phyloP scores from a whole-genome alignment of 2,329 filamentous ascomycete genomes.

The Trichoderma polysporum region DNA sequence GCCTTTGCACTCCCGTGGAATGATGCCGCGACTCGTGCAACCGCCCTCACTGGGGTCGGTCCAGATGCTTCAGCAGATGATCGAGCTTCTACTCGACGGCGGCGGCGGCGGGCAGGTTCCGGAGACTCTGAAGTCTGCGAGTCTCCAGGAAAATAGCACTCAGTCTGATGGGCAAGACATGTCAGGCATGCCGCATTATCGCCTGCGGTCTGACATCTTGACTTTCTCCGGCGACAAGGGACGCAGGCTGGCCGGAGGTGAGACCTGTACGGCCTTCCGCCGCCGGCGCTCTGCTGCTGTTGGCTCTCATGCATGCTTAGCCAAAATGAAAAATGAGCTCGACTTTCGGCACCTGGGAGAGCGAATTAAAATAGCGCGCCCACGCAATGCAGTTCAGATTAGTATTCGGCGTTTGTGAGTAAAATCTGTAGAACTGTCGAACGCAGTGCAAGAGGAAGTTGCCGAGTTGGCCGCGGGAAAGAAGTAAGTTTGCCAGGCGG shows the following conservation, averaged over 20 bases:
- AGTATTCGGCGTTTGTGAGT: not conserved
- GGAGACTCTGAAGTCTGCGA: conserved; percentile 28
- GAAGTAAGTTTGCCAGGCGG: not conserved
- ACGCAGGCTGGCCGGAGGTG: conserved; percentile 62
- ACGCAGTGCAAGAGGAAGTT: not conserved
- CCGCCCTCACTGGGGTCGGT: not conserved
- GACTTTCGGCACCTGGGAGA: not conserved
- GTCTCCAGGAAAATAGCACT: conserved; percentile 53
- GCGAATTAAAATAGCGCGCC: not conserved
- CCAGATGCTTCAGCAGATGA: not conserved
- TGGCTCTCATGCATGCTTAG: not conserved
- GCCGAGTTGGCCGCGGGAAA: not conserved
- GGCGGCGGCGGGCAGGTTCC: conserved; percentile 22
- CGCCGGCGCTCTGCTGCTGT: conserved; percentile 22
- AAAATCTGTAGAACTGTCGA: not conserved
- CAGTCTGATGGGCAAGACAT: conserved; percentile 57
- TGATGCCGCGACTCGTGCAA: not conserved
- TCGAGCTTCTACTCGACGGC: conserved; percentile 20
- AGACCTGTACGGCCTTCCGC: conserved; percentile 55
- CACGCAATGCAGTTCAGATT: not conserved
- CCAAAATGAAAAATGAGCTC: not conserved
- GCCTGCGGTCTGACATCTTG: conserved; percentile 58
- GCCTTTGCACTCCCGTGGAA: conserved; percentile 10
- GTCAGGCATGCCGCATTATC: conserved; percentile 54
- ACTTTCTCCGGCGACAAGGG: conserved; percentile 60